A percentile compares a stretch with the other conserved stretches of the same genome.
Conservation (phyloP, 148 eudicot genomes). For the Amaranthus hypochondriacus region DNA sequence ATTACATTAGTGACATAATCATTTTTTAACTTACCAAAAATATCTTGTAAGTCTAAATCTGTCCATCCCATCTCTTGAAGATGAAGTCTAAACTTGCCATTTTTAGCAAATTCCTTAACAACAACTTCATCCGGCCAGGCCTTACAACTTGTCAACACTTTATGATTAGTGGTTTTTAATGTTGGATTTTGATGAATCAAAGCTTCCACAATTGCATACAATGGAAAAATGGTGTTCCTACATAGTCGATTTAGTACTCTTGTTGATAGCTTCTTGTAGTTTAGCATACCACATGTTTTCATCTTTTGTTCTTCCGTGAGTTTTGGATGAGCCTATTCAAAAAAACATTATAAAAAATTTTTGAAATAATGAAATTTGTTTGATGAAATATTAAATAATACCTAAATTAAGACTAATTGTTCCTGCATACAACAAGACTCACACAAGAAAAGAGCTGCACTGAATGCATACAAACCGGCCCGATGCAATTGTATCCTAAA, state of each 20-base stretch:
- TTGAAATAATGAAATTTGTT: not conserved
- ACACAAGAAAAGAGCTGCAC: no score
- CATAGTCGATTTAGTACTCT: constrained; percentile 26
- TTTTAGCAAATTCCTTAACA: constrained; percentile 17
- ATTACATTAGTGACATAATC: constrained; percentile 12
- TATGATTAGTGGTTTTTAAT: constrained; percentile 15
- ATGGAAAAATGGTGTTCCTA: constrained; percentile 31
- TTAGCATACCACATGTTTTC: constrained; percentile 33
- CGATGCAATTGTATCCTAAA: no score
- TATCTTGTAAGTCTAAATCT: constrained; percentile 16
- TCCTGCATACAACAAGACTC: no score
- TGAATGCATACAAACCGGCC: no score
- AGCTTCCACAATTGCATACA: constrained; percentile 22
- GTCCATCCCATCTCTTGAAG: constrained; percentile 25
- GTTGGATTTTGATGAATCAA: constrained; percentile 24
- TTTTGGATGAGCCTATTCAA: constrained; percentile 37
- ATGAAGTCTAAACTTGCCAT: constrained; percentile 20
- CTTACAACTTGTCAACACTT: constrained; percentile 14
- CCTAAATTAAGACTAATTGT: no score
- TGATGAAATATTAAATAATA: no score
- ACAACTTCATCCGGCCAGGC: not conserved
- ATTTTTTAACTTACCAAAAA: constrained; percentile 13
- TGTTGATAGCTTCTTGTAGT: constrained; percentile 40
- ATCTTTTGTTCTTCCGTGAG: constrained; percentile 39
- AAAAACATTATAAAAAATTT: no score